Evolutionary conservation across 176 grass and related monocot species (phyloP), one percentile per base, ranked within the genome.

Genomic region (Chrysopogon serrulatus): DNA sequence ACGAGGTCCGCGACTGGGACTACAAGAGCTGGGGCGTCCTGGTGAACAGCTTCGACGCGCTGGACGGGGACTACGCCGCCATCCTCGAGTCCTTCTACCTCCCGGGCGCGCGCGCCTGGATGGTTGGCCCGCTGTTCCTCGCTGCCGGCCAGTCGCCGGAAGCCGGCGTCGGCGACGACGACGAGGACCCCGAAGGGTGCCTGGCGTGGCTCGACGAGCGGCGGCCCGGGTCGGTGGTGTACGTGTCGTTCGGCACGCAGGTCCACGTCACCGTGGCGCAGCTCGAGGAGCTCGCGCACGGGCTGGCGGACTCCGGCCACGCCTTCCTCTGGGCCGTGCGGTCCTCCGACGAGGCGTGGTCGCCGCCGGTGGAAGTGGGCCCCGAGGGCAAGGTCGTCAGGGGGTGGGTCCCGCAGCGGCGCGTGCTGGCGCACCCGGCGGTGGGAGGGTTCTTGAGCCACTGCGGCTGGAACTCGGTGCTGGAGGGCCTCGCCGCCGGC

Each of bases 211-310:
- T 97, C 11, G 71, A 82, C 72, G 79, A 78, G 66, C 81, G 64
- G 36, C 28, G 64, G 11, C 68, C 60, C 17, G 82, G 71, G 39
- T 79, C 87, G 4, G 94, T 88, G 44, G 60, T 97, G 53, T 94
- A 88, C 85, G 79, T 94, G 21, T 92, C 90, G 16, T 97, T 97
- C 37, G 91, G 94, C 53, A 97, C 87, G 36, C 79, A 92, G 76
- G 65, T 74, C 1, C 74, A 92, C 27, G 21, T 94, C 59, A 11
- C 65, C 37, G 79, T 77, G 19, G 72, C 59, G 43, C 87, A 94
- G 79, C 91, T 97, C 4, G 87, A 90, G 21, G 89, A 97, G 90
- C 35, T 94, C 6, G 85, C 77, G 3, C 61, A 67, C 2, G 90
- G 94, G 40, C 67, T 97, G 47, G 79, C 66, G 23, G 84, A 16